Evolutionary conservation across 2,329 filamentous ascomycete genomes (phyloP).

Genomic region (Dothideomycetes sp.): DNA sequence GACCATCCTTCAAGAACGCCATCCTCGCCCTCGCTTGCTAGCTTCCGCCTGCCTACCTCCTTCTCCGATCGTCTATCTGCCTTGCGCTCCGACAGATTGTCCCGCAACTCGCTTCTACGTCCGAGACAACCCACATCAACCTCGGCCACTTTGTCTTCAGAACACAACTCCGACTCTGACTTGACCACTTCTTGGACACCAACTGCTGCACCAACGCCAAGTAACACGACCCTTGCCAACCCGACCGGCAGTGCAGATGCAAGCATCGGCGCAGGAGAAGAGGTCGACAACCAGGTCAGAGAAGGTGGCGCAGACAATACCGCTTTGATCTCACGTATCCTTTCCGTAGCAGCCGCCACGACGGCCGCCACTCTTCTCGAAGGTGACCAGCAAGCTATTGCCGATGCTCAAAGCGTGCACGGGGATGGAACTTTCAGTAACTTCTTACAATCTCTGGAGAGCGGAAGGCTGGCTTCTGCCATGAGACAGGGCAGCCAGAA

Average conservation of each 20-base stretch:
- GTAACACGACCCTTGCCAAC: too few relatives aligned
- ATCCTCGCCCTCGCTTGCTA: conserved; percentile 13
- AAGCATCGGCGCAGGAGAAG: conserved; percentile 4
- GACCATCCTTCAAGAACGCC: conserved; percentile 14
- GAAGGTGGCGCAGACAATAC: conserved; percentile 51
- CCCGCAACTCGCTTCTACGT: neutral
- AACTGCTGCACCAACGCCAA: neutral
- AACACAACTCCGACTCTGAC: neutral
- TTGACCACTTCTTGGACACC: neutral
- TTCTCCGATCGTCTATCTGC: conserved; percentile 22
- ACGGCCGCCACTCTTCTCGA: conserved; percentile 57
- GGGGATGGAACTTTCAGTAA: conserved; percentile 52
- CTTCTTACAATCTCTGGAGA: conserved; percentile 54
- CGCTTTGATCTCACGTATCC: conserved; percentile 50
- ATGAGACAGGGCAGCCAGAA: conserved; percentile 39
- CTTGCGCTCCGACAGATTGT: conserved; percentile 24
- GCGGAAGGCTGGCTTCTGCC: conserved; percentile 49
- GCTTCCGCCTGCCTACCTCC: conserved; percentile 17
- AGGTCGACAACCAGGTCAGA: conserved; percentile 44
- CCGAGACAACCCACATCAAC: neutral
- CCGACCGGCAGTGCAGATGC: neutral
- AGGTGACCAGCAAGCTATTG: conserved; percentile 46
- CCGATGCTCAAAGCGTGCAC: conserved; percentile 46
- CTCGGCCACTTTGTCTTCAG: neutral
- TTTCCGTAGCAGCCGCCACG: conserved; percentile 54